Base-by-base conservation (phyloP, 2,329 filamentous ascomycete genomes). In the Pestalotiopsis sp. region DNA sequence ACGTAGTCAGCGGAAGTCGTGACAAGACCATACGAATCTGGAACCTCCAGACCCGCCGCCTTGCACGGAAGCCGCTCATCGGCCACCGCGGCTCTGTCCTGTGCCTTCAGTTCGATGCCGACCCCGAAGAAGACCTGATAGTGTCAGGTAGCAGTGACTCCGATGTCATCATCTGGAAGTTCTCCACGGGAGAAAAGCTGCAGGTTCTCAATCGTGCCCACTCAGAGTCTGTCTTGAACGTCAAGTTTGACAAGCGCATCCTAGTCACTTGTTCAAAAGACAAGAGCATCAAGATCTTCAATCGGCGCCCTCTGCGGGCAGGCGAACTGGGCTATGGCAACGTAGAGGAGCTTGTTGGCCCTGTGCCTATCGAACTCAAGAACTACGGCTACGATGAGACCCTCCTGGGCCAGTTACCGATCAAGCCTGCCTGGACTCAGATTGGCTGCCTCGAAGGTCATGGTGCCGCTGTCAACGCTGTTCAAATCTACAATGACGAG, bases 251-350 rank as follows among this genome's bases (percentile, higher is more conserved):
- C 77, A 91, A 93, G 72, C 89, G 93, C 9, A 97, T 97, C 71
- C 86, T 99, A 3, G 94, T 98, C 13, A 99, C 96, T 0, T 98
- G 96, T 76, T 98, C 95, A 63, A 99, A 99, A 79, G 96, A 99
- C 80, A 97, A 95, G 80, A 92, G 92, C 0, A 97, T 99, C 84
- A 98, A 98, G 80, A 91, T 99, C 20, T 99, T 97, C 88, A 98
- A 95, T 78, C 90, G 96, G 4, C 86, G 84, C 20, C 85, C 90
- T 20, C 82, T 97, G n/a, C 82, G 83, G 39, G 83, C 86, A 58
- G 88, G 88, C 25, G 88, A 91, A 41, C 71, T 85, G 2, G 90
- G 89, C 6, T 91, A 90, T 78, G 79, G 79, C 1, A 75, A 82
- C 23, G 66, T 73, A 17, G 72, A 77, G 12, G 73, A 75, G 0